Evolutionary conservation across 306 rosid genomes (phyloP).

Genomic region (Vigna hirtella): DNA sequence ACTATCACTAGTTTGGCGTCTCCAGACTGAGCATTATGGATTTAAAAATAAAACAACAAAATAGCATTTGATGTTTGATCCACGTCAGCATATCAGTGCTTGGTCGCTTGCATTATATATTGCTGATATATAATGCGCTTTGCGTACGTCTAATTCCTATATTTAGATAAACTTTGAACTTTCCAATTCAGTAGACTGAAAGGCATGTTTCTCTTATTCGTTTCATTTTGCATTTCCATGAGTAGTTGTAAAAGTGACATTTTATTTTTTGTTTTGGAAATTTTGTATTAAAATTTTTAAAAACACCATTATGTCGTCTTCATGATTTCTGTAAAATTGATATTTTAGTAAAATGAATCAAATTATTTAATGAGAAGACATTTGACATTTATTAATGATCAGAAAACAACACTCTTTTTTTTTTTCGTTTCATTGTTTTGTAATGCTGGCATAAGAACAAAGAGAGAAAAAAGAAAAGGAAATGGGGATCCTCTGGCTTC

Average conservation of each 20-base stretch:
- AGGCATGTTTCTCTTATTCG: neutral
- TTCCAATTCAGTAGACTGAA: neutral
- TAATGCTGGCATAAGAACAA: neutral
- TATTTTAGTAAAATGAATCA: too few relatives aligned
- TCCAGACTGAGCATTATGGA: neutral
- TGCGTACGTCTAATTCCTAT: neutral
- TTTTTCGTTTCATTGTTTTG: neutral
- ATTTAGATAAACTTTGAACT: neutral
- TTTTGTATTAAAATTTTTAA: neutral
- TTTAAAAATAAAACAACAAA: neutral
- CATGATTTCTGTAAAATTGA: neutral
- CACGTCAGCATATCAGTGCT: neutral
- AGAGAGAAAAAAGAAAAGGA: neutral
- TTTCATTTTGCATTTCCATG: neutral
- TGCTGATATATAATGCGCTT: neutral
- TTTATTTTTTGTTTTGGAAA: neutral
- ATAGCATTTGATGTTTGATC: neutral
- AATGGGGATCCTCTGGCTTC: neutral
- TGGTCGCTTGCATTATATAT: neutral
- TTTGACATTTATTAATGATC: too few relatives aligned
- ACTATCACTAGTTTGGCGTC: neutral
- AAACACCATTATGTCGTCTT: neutral
- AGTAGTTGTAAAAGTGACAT: neutral
- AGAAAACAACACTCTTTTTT: neutral
- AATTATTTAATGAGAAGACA: too few relatives aligned